Conservation (phyloP, 345 rosid genomes). For the Abelmoschus esculentus region DNA sequence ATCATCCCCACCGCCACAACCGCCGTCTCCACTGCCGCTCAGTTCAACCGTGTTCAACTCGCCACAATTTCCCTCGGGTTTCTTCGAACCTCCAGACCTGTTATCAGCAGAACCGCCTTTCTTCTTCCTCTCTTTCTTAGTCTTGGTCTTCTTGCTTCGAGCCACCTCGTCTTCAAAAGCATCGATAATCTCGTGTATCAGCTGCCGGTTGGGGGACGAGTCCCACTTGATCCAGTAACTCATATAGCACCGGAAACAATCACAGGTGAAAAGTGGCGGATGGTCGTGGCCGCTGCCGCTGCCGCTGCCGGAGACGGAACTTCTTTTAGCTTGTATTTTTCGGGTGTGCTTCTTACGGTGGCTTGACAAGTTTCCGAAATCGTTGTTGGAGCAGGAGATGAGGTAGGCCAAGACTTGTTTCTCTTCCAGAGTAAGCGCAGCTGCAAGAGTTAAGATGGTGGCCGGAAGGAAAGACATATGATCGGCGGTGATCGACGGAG, state of each 20-base stretch:
- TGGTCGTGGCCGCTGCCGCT: conserved; percentile 20
- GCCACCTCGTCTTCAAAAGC: conserved; percentile 49
- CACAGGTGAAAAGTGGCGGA: conserved; percentile 51
- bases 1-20: neutral
- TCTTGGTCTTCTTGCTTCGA: conserved; percentile 18
- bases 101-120: conserved; percentile 15
- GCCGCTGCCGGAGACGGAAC: neutral
- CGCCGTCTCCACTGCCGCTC: neutral
- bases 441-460: conserved; percentile 60
- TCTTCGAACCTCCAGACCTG: conserved; percentile 19
- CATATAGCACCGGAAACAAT: conserved; percentile 70
- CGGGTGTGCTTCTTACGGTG: neutral
- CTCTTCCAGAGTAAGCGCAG: conserved; percentile 58
- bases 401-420: conserved; percentile 56
- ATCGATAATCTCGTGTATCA: conserved; percentile 74
- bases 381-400: conserved; percentile 38
- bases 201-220: conserved; percentile 60
- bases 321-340: conserved; percentile 4
- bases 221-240: conserved; percentile 87
- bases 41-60: conserved; percentile 20
- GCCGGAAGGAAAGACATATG: conserved; percentile 64
- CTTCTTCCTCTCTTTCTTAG: conserved; percentile 40
- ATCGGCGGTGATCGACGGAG: conserved; percentile 38
- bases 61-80: conserved; percentile 18
- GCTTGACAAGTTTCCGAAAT: neutral